Evolutionary conservation across 2,329 filamentous ascomycete genomes (phyloP).

Genomic region (Stagonosporopsis vannaccii): DNA sequence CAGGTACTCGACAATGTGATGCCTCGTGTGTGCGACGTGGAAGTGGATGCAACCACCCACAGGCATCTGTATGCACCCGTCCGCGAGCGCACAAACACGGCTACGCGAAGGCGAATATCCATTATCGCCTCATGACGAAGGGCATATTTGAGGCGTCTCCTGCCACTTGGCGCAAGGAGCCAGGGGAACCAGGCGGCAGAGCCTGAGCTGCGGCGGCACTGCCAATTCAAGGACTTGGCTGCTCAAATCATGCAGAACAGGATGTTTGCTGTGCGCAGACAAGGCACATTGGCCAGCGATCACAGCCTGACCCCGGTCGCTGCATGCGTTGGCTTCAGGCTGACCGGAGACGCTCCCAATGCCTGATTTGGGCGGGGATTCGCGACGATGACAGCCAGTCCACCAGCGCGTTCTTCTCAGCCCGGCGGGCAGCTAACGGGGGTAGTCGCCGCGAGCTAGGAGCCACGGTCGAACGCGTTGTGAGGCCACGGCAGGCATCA

Average conservation of each 20-base stretch:
- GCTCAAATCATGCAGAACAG: conserved; percentile 32
- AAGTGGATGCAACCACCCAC: conserved; percentile 11
- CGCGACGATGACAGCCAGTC: conserved; percentile 25
- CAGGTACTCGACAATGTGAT: conserved; percentile 12
- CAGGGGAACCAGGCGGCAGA: conserved; percentile 16
- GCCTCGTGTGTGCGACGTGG: not conserved
- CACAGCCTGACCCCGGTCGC: conserved; percentile 41
- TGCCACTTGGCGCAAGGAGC: conserved; percentile 16
- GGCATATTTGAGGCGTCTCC: conserved; percentile 7
- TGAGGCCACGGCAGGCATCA: conserved; percentile 6
- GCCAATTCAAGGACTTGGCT: conserved; percentile 40
- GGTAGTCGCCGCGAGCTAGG: conserved; percentile 18
- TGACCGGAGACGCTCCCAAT: conserved; percentile 29
- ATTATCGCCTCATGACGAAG: conserved; percentile 12
- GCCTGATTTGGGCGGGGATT: conserved; percentile 40
- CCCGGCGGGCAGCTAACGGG: conserved; percentile 11
- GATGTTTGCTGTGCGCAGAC: conserved; percentile 35
- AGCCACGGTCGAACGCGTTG: conserved; percentile 17
- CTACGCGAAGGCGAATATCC: conserved; percentile 3
- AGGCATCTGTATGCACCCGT: not conserved
- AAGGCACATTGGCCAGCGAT: conserved; percentile 43
- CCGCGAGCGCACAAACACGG: conserved; percentile 1
- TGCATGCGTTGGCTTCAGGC: conserved; percentile 47
- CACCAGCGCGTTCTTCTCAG: conserved; percentile 26
- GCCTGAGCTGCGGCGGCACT: conserved; percentile 33